These are phyloP conservation scores for Rhizodiscina lignyota DNA, from an alignment of 495 filamentous ascomycete genomes.

Conservation along the genomic window DNA sequence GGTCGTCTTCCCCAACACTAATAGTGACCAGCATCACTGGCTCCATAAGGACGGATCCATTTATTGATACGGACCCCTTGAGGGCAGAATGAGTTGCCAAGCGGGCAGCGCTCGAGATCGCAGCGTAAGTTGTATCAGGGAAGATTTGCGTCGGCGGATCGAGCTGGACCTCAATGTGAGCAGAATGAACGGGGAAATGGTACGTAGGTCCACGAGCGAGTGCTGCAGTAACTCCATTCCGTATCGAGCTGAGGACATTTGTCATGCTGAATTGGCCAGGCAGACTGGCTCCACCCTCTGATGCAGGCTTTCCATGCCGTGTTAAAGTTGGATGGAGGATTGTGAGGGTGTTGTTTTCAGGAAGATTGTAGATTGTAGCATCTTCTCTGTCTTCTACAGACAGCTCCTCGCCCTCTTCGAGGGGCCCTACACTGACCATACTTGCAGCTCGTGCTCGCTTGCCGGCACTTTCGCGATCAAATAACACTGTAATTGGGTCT, in stretches of 20 bases:
- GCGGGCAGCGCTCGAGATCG: slow-evolving; percentile 62
- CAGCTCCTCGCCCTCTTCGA: slow-evolving; percentile 44
- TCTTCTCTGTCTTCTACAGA: slow-evolving; percentile 22
- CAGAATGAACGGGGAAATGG: slow-evolving; percentile 55
- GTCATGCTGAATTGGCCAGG: slow-evolving; percentile 40
- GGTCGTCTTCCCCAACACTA: slow-evolving; percentile 58
- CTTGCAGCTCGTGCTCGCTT: slow-evolving; percentile 64
- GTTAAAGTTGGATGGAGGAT: slow-evolving; percentile 24
- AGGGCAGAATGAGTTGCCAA: slow-evolving; percentile 46
- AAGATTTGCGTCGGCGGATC: slow-evolving; percentile 49
- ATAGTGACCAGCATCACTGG: slow-evolving; percentile 83
- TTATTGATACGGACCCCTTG: slow-evolving; percentile 29
- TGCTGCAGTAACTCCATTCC: slow-evolving; percentile 68
- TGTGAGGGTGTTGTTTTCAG: slow-evolving; percentile 18
- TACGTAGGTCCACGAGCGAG: slow-evolving; percentile 71
- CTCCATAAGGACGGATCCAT: slow-evolving; percentile 58
- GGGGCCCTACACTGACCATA: slow-evolving; percentile 46
- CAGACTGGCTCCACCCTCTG: slow-evolving; percentile 18
- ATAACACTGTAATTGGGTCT: slow-evolving; percentile 36
- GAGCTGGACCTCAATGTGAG: slow-evolving; percentile 50
- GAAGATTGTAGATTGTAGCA: slow-evolving; percentile 4
- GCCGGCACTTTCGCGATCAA: slow-evolving; percentile 66
- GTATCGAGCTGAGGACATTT: slow-evolving; percentile 44
- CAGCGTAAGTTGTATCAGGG: slow-evolving; percentile 48
- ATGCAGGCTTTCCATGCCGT: slow-evolving; percentile 7